These are phyloP conservation scores for Bacidia rubella DNA, from an alignment of 495 filamentous ascomycete species.

Conservation along the genomic window DNA sequence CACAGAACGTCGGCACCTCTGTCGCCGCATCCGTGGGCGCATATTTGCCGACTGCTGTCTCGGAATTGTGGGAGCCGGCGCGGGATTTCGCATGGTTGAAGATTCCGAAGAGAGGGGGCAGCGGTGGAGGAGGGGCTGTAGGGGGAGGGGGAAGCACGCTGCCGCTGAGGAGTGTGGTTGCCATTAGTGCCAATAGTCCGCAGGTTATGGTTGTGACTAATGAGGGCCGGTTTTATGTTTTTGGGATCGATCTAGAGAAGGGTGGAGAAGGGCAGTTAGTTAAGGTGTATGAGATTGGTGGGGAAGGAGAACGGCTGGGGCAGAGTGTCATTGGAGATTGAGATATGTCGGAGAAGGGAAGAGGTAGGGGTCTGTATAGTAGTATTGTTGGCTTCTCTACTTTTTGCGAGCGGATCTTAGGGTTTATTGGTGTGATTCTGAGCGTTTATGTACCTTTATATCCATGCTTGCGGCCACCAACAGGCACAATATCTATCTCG, in stretches of 20 bases:
- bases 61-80: constrained; percentile 93
- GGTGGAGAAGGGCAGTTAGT: constrained; percentile 87
- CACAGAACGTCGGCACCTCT: constrained; percentile 82
- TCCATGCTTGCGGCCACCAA: too few species aligned
- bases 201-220: constrained; percentile 97
- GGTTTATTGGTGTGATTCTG: too few species aligned
- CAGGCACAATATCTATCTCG: too few species aligned
- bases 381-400: background rate
- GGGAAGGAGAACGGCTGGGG: constrained; percentile 16
- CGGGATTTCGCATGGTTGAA: constrained; percentile 95
- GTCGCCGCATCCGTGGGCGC: constrained; percentile 80
- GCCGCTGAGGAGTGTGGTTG: constrained; percentile 72
- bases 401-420: too few species aligned
- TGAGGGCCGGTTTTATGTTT: constrained; percentile 89
- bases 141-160: constrained; percentile 25
- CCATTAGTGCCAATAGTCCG: constrained; percentile 82
- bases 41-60: constrained; percentile 81
- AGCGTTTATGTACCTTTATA: too few species aligned
- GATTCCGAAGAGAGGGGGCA: constrained; percentile 49
- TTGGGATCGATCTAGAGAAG: constrained; percentile 84
- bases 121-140: constrained; percentile 25
- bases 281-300: constrained; percentile 52
- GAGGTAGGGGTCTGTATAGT: background rate
- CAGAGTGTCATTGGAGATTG: constrained; percentile 13
- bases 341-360: too few species aligned